These are phyloP conservation scores for Blastomyces emzantsi DNA, from an alignment of 2,329 filamentous ascomycete genomes.

Conservation along the genomic window DNA sequence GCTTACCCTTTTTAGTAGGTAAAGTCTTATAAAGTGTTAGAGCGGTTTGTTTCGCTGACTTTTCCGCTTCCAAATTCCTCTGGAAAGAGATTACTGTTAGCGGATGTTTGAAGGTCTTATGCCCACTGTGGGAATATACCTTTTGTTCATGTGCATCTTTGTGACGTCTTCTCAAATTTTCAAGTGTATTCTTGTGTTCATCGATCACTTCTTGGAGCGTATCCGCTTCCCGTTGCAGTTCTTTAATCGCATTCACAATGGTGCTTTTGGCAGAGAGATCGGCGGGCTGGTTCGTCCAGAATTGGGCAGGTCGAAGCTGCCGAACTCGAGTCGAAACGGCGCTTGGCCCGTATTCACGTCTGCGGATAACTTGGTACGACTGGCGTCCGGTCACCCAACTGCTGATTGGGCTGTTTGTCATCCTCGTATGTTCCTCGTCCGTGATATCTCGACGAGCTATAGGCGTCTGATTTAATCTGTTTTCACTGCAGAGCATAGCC, in stretches of 20 bases:
- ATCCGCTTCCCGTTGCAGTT: conserved; percentile 37
- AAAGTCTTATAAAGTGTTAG: conserved; percentile 57
- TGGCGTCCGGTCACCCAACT: conserved; percentile 62
- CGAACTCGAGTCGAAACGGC: conserved; percentile 62
- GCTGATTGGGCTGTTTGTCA: conserved; percentile 51
- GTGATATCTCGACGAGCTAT: conserved; percentile 55
- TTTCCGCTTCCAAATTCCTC: conserved; percentile 44
- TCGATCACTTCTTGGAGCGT: conserved; percentile 24
- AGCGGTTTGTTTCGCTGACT: conserved; percentile 58
- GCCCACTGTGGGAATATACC: conserved; percentile 27
- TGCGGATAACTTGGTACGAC: conserved; percentile 56
- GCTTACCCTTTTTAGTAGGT: conserved; percentile 60
- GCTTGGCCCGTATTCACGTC: conserved; percentile 69
- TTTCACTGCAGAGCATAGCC: conserved; percentile 75
- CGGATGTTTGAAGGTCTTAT: conserved; percentile 5
- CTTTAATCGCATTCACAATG: conserved; percentile 44
- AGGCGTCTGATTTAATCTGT: conserved; percentile 58
- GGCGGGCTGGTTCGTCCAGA: conserved; percentile 70
- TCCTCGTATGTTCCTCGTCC: conserved; percentile 57
- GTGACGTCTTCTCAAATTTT: conserved; percentile 19
- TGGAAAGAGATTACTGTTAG: conserved; percentile 18
- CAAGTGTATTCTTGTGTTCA: conserved; percentile 24
- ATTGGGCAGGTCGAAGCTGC: conserved; percentile 50
- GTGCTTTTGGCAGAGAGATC: conserved; percentile 52
- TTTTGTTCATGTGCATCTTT: conserved; percentile 31